Evolutionary conservation across 108 stramenopile genomes (phyloP).

Genomic region (Discostella stelligeroides): DNA sequence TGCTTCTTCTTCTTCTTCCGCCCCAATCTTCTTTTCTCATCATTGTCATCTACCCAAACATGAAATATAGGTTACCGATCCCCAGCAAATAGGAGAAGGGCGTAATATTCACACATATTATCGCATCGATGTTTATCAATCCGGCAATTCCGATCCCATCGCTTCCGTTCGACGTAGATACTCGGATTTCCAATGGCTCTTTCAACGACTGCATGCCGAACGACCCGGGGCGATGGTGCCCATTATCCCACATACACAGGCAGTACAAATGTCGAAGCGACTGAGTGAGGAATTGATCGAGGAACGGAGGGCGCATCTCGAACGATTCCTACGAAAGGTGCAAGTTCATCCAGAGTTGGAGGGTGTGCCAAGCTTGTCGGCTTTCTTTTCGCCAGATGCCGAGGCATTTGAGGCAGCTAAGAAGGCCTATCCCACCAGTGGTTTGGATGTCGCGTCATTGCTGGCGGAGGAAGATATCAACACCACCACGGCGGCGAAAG

Average conservation of each 20-base stretch:
- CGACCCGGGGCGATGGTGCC: conserved; percentile 90
- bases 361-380: conserved; percentile 66
- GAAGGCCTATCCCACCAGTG: conserved; percentile 54
- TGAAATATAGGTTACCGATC: conserved; percentile 56
- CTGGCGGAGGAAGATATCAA: background rate
- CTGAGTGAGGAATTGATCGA: conserved; percentile 80
- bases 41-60: background rate
- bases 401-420: conserved; percentile 65
- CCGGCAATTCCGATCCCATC: conserved; percentile 50
- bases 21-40: no score
- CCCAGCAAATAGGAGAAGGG: conserved; percentile 67
- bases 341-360: conserved; percentile 79
- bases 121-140: conserved; percentile 53
- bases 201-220: conserved; percentile 75
- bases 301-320: conserved; percentile 72
- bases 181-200: conserved; percentile 94
- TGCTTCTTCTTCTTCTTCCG: no score
- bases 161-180: conserved; percentile 79
- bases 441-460: conserved; percentile 12
- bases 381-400: conserved; percentile 81
- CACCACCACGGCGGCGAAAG: conserved; percentile 14
- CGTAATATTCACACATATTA: conserved; percentile 66
- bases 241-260: conserved; percentile 88
- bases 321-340: conserved; percentile 75
- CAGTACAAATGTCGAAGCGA: conserved; percentile 58